phyloP scores from a whole-genome alignment of 2,329 filamentous ascomycete genomes.

The Aquanectria penicillioides region DNA sequence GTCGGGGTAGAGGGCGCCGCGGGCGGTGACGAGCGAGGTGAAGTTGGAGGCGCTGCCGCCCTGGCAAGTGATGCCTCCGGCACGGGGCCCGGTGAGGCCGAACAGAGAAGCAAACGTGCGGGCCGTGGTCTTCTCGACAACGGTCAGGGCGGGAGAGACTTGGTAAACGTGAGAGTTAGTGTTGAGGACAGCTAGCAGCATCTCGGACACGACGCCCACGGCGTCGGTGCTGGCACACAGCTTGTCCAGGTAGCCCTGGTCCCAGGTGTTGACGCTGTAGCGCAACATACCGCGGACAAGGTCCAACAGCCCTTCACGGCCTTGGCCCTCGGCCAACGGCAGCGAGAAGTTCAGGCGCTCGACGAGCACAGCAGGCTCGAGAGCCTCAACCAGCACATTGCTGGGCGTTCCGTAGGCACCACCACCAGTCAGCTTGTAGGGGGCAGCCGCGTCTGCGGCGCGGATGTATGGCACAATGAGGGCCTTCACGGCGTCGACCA shows the following conservation, averaged over 20 bases:
- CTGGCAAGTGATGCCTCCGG: slow-evolving; percentile 80
- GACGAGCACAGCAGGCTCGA: slow-evolving; percentile 66
- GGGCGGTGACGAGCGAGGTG: slow-evolving; percentile 85
- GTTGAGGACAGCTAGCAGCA: slow-evolving; percentile 86
- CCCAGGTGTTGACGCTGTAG: slow-evolving; percentile 97
- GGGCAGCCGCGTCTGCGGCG: slow-evolving; percentile 71
- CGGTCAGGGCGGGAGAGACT: slow-evolving; percentile 86
- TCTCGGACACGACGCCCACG: slow-evolving; percentile 83
- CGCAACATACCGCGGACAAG: slow-evolving; percentile 77
- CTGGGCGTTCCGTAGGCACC: slow-evolving; percentile 51
- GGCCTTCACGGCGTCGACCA: slow-evolving; percentile 73
- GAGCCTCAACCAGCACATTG: slow-evolving; percentile 71
- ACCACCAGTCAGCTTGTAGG: slow-evolving; percentile 61
- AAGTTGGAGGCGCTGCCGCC: slow-evolving; percentile 88
- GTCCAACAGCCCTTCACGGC: slow-evolving; percentile 78
- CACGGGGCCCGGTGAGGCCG: slow-evolving; percentile 75
- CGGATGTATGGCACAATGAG: slow-evolving; percentile 77
- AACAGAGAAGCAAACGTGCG: slow-evolving; percentile 78
- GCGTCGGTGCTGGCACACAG: slow-evolving; percentile 89
- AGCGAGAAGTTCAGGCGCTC: slow-evolving; percentile 67
- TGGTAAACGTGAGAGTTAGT: slow-evolving; percentile 95
- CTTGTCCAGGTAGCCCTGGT: slow-evolving; percentile 96
- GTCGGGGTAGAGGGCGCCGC: slow-evolving; percentile 83
- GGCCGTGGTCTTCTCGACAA: slow-evolving; percentile 88
- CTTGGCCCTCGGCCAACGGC: slow-evolving; percentile 63